phyloP scores from a whole-genome alignment of 2,329 filamentous ascomycete genomes.

The Nigrograna mackinnonii region DNA sequence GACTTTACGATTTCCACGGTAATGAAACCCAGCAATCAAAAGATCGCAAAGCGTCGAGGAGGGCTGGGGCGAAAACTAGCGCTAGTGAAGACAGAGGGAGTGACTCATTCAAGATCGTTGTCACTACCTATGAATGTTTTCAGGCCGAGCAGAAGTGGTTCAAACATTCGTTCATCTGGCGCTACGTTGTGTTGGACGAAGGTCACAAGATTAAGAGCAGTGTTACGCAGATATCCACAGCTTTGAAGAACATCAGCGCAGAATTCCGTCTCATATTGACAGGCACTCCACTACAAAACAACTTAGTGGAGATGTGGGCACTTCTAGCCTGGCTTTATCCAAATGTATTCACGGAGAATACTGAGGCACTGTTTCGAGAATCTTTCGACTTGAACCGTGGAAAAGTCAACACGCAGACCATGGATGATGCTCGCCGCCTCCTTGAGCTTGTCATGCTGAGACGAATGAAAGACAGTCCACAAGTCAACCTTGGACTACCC shows the following conservation, averaged over 20 bases:
- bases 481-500: constrained; percentile 59
- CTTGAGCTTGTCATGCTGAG: constrained; percentile 63
- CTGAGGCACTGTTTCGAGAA: constrained; percentile 54
- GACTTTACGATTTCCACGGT: constrained; percentile 50
- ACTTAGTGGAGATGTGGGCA: constrained; percentile 61
- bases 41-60: constrained; percentile 89
- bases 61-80: constrained; percentile 55
- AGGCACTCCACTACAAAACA: constrained; percentile 63
- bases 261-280: constrained; percentile 57
- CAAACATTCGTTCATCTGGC: constrained; percentile 94
- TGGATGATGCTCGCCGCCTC: constrained; percentile 56
- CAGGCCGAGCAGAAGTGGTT: constrained; percentile 94
- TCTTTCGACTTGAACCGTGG: constrained; percentile 62
- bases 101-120: constrained; percentile 60
- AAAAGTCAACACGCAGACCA: constrained; percentile 55
- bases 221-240: constrained; percentile 45
- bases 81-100: constrained; percentile 25
- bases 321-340: constrained; percentile 62
- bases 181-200: constrained; percentile 99
- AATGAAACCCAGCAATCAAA: constrained; percentile 70
- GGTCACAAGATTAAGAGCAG: constrained; percentile 98
- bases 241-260: constrained; percentile 48
- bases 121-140: constrained; percentile 98
- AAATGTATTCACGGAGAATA: constrained; percentile 59
- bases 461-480: constrained; percentile 59